Evolutionary conservation across 345 rosid genomes (phyloP).

Genomic region (Cardamine occulta): DNA sequence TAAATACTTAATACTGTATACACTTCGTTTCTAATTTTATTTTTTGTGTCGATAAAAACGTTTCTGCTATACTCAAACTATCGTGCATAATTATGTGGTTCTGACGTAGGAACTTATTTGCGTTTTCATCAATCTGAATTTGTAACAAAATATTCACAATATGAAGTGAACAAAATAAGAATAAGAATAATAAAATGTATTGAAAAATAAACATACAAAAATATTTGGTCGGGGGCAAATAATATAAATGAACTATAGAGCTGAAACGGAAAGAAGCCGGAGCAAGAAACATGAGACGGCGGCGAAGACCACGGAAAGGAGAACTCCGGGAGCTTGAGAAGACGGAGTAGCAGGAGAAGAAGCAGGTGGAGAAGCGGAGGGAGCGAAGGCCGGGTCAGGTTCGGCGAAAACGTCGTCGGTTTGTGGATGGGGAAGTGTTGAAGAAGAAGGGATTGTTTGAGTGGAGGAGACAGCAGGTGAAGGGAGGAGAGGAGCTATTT

Average conservation of each 20-base stretch:
- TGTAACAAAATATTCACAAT: not conserved
- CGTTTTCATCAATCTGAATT: not conserved
- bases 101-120: not conserved
- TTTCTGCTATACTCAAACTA: not conserved
- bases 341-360: slow-evolving; percentile 48
- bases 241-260: slow-evolving; percentile 5
- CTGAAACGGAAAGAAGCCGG: slow-evolving; percentile 32
- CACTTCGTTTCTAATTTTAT: not conserved
- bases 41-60: too few relatives aligned
- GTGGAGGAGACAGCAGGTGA: slow-evolving; percentile 63
- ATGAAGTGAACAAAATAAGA: too few relatives aligned
- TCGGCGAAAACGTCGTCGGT: slow-evolving; percentile 39
- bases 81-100: not conserved
- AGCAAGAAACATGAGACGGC: slow-evolving; percentile 35
- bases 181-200: too few relatives aligned
- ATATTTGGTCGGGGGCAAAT: not conserved
- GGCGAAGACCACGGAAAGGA: slow-evolving; percentile 10
- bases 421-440: slow-evolving; percentile 70
- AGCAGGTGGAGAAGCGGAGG: slow-evolving; percentile 52
- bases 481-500: slow-evolving; percentile 77
- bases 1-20: too few relatives aligned
- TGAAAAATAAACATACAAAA: not conserved
- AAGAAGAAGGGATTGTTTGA: slow-evolving; percentile 75
- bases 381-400: slow-evolving; percentile 57
- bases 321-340: slow-evolving; percentile 19